phyloP scores from a whole-genome alignment of 2,329 filamentous ascomycete species.

The Chalaropsis ovoidea region DNA sequence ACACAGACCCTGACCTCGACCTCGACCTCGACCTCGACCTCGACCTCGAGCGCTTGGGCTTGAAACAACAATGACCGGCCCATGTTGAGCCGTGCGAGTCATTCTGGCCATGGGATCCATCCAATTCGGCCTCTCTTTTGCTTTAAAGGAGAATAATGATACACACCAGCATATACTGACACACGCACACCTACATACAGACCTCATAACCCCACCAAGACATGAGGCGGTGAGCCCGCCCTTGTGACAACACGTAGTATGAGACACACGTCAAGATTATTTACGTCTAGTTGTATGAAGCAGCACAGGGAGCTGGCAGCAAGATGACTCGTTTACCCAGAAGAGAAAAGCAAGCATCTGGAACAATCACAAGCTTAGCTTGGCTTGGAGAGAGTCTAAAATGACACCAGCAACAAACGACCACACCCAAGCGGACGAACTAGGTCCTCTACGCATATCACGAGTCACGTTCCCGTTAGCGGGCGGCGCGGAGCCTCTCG shows the following conservation, averaged over 20 bases:
- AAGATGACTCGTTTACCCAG: not conserved
- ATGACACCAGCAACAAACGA: not conserved
- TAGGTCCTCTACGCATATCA: too few species aligned
- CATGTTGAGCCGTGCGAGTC: not conserved
- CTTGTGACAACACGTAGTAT: not conserved
- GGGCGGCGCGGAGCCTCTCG: not conserved
- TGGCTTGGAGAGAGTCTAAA: not conserved
- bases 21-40: not conserved
- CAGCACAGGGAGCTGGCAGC: not conserved
- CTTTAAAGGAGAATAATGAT: not conserved
- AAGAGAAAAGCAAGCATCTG: not conserved
- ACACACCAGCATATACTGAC: not conserved
- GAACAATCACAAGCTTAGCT: not conserved
- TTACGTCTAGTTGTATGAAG: not conserved
- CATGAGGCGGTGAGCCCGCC: not conserved
- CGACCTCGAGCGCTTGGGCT: not conserved
- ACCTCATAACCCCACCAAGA: not conserved
- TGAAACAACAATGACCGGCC: not conserved
- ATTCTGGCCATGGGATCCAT: not conserved
- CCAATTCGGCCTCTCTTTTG: not conserved
- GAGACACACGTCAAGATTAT: conserved; percentile 5
- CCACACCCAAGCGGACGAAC: not conserved
- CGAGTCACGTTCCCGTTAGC: too few species aligned
- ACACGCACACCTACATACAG: not conserved
- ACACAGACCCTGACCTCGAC: too few species aligned